Base-by-base conservation (phyloP, 2,329 filamentous ascomycete species). In the Cylindrodendrum hubeiense region DNA sequence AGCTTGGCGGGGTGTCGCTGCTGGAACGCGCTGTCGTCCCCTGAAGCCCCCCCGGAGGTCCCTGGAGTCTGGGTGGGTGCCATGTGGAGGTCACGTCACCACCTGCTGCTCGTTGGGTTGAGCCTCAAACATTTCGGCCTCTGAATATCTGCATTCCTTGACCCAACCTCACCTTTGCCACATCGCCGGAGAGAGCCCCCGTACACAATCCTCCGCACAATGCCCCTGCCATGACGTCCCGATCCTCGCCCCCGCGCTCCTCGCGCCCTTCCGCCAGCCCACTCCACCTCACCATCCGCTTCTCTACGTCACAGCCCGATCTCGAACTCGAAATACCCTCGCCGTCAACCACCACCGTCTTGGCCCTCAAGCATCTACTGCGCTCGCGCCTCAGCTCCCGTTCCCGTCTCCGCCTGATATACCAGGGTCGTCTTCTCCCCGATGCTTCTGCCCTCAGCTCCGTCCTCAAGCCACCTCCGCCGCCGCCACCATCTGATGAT, bases 271-370 rank as follows among this genome's bases (percentile, higher is more conserved):
- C 52, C 72, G 71, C 58, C 76, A 79, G 55, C 21, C 85, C 85
- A 34, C 85, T 97, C 61, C 90, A 92, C 74, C 86, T 98, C 49
- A 95, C 93, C 39, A 91, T 98, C 78, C 94, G 95, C 79, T 98
- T 99, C 87, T 94, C 94, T 57, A 90, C 91, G 65, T 90, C 93
- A 1, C 87, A 95, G 62, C 91, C 94, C 17, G 96, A 98, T 78
- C 87, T 98, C 41, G 87, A 91, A 43, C 87, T 98, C 65, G 90
- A 93, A 74, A 89, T 98, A 75, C 79, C 89, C 52, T 82, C 85
- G 6, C 93, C 95, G 0, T 79, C 85, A 51, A 84, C 85, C 33
- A 94, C 91, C 12, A 93, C 93, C 44, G 88, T 93, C 58, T 87
- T 94, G 60, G 89, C 91, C 2, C 87, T 98, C 62, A 97, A 97